Base-by-base conservation (phyloP, 2,329 filamentous ascomycete species). In the Lecanicillium sp. region DNA sequence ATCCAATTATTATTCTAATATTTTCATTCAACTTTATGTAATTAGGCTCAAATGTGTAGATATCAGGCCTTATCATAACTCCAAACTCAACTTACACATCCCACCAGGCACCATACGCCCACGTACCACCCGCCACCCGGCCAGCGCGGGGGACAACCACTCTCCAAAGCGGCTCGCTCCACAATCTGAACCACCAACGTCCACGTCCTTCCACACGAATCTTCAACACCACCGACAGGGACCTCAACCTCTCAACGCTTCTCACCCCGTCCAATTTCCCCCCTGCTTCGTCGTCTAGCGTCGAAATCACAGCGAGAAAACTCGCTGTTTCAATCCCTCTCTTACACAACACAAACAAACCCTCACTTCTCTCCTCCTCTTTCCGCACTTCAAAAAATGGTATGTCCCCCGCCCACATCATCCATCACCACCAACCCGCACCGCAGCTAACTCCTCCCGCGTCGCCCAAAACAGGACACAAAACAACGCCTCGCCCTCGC, bases 401-500 rank as follows among this genome's bases (percentile, higher is more conserved):
- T 33, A 34, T 20, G 9, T 20, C 14, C 14, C 32, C 32, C 18
- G 17, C 16, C 9, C 17, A 16, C 17, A 16, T 25, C 8, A 7
- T 30, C 6, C 29, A 30, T 30, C 29, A 25, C 22, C 22, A 25
- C 22, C 22, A 25, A 6, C 22, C 11, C 11, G 6, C 11, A 7
- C 11, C 7, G 6, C 22, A 25, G 27, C 27, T 37, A 25, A 37
- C 34, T 22, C 32, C 15, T 15, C 22, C 4, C 30, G 57, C 55
- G 51, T 55, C 35, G 45, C 67, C 43, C 63, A 68, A 31, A n/a
- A n/a, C n/a, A n/a, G n/a, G n/a, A n/a, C n/a, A 67, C 69, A 42
- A 76, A 78, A 62, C 78, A 98, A 77, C 87, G 89, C 67, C 83
- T 98, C 48, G 92, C 92, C 62, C 85, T 98, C 59, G 87, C 92